Evolutionary conservation across 306 rosid species (phyloP).

Genomic region (Adenanthera pavonina): DNA sequence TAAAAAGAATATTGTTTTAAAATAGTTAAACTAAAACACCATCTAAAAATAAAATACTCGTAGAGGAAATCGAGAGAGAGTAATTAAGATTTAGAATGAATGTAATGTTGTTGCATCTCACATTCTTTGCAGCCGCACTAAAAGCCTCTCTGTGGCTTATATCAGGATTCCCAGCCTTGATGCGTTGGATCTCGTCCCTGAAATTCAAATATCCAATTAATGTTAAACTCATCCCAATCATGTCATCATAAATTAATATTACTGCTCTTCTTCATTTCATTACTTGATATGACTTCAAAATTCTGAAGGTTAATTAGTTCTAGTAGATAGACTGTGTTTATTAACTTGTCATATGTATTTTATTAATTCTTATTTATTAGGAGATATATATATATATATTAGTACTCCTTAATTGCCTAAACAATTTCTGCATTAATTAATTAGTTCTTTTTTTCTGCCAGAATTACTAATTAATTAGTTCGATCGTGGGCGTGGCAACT

Average conservation of each 20-base stretch:
- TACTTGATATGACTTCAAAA: neutral
- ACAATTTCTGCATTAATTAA: neutral
- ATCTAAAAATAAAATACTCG: neutral
- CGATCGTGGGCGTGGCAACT: neutral
- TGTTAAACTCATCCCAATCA: neutral
- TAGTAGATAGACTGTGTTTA: too few species aligned
- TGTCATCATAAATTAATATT: neutral
- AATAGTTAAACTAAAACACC: conserved; percentile 6
- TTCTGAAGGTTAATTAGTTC: neutral
- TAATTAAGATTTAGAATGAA: conserved; percentile 21
- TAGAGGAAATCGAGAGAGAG: conserved; percentile 13
- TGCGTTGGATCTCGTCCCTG: conserved; percentile 99
- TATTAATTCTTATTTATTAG: neutral
- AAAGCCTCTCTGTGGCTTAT: conserved; percentile 99
- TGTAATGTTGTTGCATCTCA: conserved; percentile 50
- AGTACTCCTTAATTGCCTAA: too few species aligned
- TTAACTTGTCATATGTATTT: neutral
- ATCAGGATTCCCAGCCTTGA: conserved; percentile 98
- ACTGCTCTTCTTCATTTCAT: too few species aligned
- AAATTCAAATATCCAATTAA: conserved; percentile 20
- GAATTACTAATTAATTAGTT: too few species aligned
- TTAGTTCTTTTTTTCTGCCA: too few species aligned
- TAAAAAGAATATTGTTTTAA: neutral
- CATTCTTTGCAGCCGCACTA: conserved; percentile 99
- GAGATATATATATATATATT: neutral